Base-by-base conservation (phyloP, 1,284 basidiomycete genomes). In the Sporisorium iseilematis-ciliati region DNA sequence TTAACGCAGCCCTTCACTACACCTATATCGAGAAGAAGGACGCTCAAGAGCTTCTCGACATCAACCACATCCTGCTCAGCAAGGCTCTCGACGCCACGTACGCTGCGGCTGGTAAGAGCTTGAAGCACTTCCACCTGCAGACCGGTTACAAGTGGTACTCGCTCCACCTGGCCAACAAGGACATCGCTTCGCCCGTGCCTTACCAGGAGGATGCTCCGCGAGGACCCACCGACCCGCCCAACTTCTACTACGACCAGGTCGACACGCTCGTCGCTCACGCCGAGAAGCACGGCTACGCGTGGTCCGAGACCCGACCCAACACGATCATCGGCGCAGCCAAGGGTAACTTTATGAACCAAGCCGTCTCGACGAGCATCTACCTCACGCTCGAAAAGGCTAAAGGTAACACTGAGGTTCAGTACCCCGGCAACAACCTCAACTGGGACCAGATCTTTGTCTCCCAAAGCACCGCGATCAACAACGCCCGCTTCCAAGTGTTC, bases 101-200 rank as follows among this genome's bases (percentile, higher is more conserved):
- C n/a, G 49, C 62, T 25, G 65, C 71, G 1, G 65, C 71, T 3
- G 71, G 65, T 10, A 65, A 54, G 33, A 16, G 50, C 25, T 62
- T 74, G 26, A 60, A 60, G 41, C 71, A 74, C 54, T 74, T 74
- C 57, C 71, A 74, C 40, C 62, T 74, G 49, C 71, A 74, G 38
- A 74, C 71, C n/a, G 65, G 71, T 25, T 74, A 74, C 71, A 74
- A 74, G 43, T 74, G 71, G 71, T 74, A 74, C 41, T 67, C 65
- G 41, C 71, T 74, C 16, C 71, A 74, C 45, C 61, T 74, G 20
- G 65, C 58, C 54, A 59, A 74, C 71, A 67, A 67, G 58, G 58
- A 74, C 42, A 58, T 64, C n/a, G 65, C 65, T 3, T 64, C 71
- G 20, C 71, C 71, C 8, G 49, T 74, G 16, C 71, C 65, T 11